Evolutionary conservation across 2,329 filamentous ascomycete genomes (phyloP), one percentile per base, ranked within the genome.

Genomic region (Tricladium varicosporioides): DNA sequence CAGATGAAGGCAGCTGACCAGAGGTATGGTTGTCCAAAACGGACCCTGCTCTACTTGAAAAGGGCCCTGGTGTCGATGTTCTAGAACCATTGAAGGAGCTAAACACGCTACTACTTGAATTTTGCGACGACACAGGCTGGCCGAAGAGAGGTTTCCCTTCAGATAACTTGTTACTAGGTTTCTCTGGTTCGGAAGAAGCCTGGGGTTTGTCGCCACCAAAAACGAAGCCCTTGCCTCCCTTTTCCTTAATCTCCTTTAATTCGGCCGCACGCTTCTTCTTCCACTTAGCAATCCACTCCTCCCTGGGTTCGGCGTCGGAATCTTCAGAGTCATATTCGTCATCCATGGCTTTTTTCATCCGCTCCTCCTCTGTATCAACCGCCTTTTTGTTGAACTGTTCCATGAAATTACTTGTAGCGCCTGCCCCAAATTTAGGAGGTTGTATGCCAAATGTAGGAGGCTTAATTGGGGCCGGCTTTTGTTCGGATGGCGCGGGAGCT

Each of bases 91-190:
- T 69, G 9, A 60, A 9, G 18, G 67, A 66, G 40, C 57, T 63
- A 18, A 63, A 63, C 3, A 63, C 51, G 36, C 60, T 66, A 13
- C 55, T 60, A 13, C 60, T 56, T 22, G 63, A 58, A 22, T 31
- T 50, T 74, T 77, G 48, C 73, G 75, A 22, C 69, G 74, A 31
- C 70, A 73, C 40, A 68, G 72, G 57, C 74, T 79, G 51, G 32
- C 60, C 61, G 49, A 65, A 67, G 8, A 63, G 45, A 13, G 62
- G 19, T 18, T 53, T 62, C 18, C 50, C 15, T 15, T 44, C n/a
- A 46, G 48, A 27, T 27, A 27, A 27, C 22, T 27, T 27, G 22
- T 27, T 27, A 27, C 22, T 7, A 27, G 22, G 7, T 31, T 62
- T 57, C 10, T 48, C 31, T 15, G 54, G 22, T 27, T 27, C 22